Evolutionary conservation across 2,329 filamentous ascomycete genomes (phyloP).

Genomic region (Colletotrichum musicola): DNA sequence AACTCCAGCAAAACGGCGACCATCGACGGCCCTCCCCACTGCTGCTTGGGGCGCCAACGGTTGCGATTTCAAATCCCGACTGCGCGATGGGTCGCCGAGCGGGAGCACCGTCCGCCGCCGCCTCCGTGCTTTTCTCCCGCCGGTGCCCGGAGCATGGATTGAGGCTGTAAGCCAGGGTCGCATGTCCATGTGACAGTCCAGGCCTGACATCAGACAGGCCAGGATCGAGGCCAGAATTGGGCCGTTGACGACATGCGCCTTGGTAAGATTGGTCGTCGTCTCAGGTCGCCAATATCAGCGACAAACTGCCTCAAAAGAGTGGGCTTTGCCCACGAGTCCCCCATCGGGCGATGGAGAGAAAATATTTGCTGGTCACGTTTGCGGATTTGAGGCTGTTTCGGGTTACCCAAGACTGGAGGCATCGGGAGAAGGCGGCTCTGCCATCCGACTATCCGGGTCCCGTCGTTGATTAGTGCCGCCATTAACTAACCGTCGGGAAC

Average conservation of each 20-base stretch:
- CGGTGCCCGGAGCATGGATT: slow-evolving; percentile 5
- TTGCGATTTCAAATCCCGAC: slow-evolving; percentile 27
- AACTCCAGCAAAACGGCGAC: background rate
- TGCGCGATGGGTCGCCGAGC: background rate
- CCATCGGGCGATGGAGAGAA: background rate
- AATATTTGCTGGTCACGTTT: slow-evolving; percentile 20
- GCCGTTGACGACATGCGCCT: slow-evolving; percentile 4
- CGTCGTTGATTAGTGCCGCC: background rate
- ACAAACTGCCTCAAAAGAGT: background rate
- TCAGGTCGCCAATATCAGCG: background rate
- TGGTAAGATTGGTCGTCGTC: background rate
- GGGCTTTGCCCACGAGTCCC: background rate
- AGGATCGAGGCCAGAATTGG: background rate
- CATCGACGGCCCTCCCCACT: slow-evolving; percentile 5
- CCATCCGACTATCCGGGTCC: background rate
- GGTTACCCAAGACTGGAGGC: background rate
- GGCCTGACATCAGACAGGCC: background rate
- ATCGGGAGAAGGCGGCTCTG: slow-evolving; percentile 35
- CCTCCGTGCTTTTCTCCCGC: background rate
- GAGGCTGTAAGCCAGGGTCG: background rate
- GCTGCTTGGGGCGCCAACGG: background rate
- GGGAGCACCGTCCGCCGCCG: slow-evolving; percentile 8
- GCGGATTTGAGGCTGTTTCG: slow-evolving; percentile 12
- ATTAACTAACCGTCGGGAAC: too few species aligned
- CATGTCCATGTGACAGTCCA: slow-evolving; percentile 10